Conservation (phyloP, 768 basidiomycete genomes). For the Paxillus ammoniavirescens region DNA sequence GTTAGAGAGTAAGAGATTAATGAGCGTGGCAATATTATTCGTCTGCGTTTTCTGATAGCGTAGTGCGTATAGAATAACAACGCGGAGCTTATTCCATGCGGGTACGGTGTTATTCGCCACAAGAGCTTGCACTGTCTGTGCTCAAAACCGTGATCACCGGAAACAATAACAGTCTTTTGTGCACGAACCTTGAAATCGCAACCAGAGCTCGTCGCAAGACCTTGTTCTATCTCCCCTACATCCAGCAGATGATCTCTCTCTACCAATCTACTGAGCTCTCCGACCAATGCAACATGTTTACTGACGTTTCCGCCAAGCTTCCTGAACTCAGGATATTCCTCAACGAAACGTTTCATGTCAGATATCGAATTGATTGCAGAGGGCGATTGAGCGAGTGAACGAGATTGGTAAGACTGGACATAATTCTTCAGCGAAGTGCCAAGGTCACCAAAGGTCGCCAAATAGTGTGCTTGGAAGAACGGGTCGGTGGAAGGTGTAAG, state of each 20-base stretch:
- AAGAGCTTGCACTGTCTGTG: slow-evolving; percentile 78
- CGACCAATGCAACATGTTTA: slow-evolving; percentile 96
- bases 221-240: slow-evolving; percentile 94
- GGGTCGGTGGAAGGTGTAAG: slow-evolving; percentile 88
- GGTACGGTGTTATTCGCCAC: slow-evolving; percentile 67
- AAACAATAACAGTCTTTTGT: neutral
- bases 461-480: slow-evolving; percentile 88
- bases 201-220: slow-evolving; percentile 88
- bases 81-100: slow-evolving; percentile 78
- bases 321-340: slow-evolving; percentile 97
- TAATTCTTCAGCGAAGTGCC: slow-evolving; percentile 90
- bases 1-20: slow-evolving; percentile 71
- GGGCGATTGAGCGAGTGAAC: slow-evolving; percentile 72
- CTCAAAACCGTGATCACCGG: neutral
- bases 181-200: slow-evolving; percentile 77
- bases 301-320: slow-evolving; percentile 97
- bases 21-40: slow-evolving; percentile 75
- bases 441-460: slow-evolving; percentile 95
- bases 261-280: slow-evolving; percentile 90
- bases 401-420: slow-evolving; percentile 89
- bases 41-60: slow-evolving; percentile 91
- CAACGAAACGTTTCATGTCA: slow-evolving; percentile 97
- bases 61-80: slow-evolving; percentile 90
- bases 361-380: slow-evolving; percentile 87
- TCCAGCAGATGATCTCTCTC: slow-evolving; percentile 83